These are phyloP conservation scores for Aphanomyces euteiches DNA, from an alignment of 352 stramenopile genomes.

Conservation along the genomic window DNA sequence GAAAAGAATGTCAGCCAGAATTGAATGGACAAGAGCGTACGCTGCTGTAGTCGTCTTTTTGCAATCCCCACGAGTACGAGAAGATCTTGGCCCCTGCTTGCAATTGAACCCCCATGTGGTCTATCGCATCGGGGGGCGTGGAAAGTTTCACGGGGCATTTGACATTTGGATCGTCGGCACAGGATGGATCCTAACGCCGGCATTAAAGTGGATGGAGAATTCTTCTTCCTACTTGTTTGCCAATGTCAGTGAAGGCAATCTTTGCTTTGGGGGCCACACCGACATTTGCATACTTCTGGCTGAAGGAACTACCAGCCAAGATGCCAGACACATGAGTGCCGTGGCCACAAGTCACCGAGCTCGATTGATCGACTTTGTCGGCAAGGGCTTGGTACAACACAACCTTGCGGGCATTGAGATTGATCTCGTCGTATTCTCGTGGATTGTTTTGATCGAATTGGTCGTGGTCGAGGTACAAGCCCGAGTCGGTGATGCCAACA, in stretches of 20 bases:
- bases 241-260: conserved; percentile 90
- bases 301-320: conserved; percentile 70
- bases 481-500: conserved; percentile 79
- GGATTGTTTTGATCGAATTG: conserved; percentile 64
- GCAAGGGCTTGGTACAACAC: conserved; percentile 76
- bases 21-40: conserved; percentile 7
- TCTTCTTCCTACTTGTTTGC: conserved; percentile 37
- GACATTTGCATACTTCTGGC: conserved; percentile 45
- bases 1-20: neutral
- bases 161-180: conserved; percentile 40
- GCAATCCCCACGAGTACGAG: conserved; percentile 80
- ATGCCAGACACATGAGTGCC: conserved; percentile 86
- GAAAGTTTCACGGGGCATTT: conserved; percentile 53
- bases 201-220: neutral
- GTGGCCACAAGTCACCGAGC: conserved; percentile 72
- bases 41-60: conserved; percentile 67
- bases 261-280: conserved; percentile 73
- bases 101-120: conserved; percentile 65
- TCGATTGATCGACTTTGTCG: conserved; percentile 58
- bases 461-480: conserved; percentile 77
- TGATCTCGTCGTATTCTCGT: conserved; percentile 8
- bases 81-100: conserved; percentile 70
- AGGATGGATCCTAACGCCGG: conserved; percentile 34
- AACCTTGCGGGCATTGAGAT: conserved; percentile 33
- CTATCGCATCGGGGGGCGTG: conserved; percentile 58